phyloP scores from a whole-genome alignment of 768 basidiomycete genomes.

The Wakefieldia striispora region DNA sequence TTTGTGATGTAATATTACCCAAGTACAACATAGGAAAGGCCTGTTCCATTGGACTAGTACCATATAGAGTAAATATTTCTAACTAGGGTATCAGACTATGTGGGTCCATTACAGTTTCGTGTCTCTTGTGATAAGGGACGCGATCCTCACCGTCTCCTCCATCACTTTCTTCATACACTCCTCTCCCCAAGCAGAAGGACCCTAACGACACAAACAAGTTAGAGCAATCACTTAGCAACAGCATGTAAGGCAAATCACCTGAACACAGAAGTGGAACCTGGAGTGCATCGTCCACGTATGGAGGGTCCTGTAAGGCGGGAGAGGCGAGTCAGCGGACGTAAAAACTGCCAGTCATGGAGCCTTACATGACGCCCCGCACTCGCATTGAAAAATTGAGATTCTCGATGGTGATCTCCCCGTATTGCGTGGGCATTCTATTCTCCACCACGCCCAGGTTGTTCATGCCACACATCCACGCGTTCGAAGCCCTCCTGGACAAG shows the following conservation, averaged over 20 bases:
- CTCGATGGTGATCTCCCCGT: constrained; percentile 4
- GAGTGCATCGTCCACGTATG: constrained; percentile 22
- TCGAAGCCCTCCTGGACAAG: not conserved
- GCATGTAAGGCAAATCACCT: constrained; percentile 1
- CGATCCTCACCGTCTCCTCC: constrained; percentile 19
- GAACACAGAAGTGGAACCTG: constrained; percentile 12
- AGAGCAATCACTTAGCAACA: not conserved
- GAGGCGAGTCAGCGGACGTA: not conserved
- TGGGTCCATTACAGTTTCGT: no score
- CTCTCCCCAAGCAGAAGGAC: constrained; percentile 22
- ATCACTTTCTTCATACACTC: constrained; percentile 15
- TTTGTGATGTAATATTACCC: no score
- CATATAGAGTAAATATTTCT: no score
- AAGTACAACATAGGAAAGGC: no score
- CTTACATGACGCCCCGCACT: constrained; percentile 12
- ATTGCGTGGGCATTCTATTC: constrained; percentile 3
- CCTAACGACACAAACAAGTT: constrained; percentile 1
- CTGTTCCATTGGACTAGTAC: no score
- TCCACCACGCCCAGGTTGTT: constrained; percentile 17
- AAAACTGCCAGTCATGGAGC: not conserved
- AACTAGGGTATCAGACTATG: no score
- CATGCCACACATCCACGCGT: constrained; percentile 10
- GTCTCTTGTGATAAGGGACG: constrained; percentile 6
- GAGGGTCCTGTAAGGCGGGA: not conserved
- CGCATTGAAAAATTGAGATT: constrained; percentile 10